A percentile compares a stretch with the other conserved stretches of the same genome.
These are phyloP conservation scores for Taiozyma onychis DNA, from an alignment of 1,139 yeast species.

Conservation along the genomic window DNA sequence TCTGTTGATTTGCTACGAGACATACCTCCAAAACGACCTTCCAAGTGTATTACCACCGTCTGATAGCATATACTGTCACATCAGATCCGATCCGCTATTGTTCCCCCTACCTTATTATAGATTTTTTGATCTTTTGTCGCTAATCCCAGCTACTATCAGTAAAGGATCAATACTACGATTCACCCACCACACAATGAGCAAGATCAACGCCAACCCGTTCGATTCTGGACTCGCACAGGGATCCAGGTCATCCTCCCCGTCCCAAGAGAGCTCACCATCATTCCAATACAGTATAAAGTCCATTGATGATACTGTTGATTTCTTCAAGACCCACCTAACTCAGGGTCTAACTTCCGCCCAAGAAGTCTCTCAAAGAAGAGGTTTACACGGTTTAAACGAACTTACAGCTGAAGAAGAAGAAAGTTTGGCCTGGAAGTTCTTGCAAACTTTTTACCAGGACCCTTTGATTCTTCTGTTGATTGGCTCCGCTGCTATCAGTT, in stretches of 20 bases:
- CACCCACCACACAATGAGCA: neutral
- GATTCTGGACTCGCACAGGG: conserved; percentile 18
- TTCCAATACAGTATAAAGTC: conserved; percentile 47
- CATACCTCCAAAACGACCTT: neutral
- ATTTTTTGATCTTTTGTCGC: neutral
- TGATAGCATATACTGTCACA: neutral
- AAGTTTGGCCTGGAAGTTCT: conserved; percentile 57
- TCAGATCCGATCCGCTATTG: neutral
- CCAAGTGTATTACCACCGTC: neutral
- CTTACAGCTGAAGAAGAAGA: conserved; percentile 73
- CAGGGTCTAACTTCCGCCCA: conserved; percentile 61
- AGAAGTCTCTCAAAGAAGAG: conserved; percentile 66
- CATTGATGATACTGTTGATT: conserved; percentile 53
- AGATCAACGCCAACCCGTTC: conserved; percentile 25
- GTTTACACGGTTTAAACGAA: conserved; percentile 75
- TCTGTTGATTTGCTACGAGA: neutral
- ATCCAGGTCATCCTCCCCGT: conserved; percentile 19
- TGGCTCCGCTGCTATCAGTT: conserved; percentile 80
- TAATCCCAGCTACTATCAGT: neutral
- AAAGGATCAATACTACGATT: neutral
- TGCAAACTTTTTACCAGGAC: conserved; percentile 78
- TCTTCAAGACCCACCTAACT: conserved; percentile 53
- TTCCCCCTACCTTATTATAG: neutral
- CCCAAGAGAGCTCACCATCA: conserved; percentile 28
- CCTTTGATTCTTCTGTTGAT: conserved; percentile 81